Percentiles rank a stretch among this genome's conserved stretches.
Conservation (phyloP, 441 rosid genomes). For the Pelargonium citronellum region DNA sequence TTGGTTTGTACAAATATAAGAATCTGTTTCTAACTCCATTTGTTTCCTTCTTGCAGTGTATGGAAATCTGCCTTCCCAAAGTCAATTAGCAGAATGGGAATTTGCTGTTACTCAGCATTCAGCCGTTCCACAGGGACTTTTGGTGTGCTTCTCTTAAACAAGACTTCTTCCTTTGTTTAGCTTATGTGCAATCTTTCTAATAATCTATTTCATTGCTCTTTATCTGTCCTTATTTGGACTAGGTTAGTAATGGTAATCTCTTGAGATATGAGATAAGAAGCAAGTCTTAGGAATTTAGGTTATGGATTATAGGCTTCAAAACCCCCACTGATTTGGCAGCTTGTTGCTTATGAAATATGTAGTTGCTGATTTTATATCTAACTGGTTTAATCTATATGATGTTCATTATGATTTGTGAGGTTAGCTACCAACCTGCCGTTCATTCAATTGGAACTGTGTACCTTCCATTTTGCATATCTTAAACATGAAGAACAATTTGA, state of each 20-base stretch:
- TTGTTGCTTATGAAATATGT: no score
- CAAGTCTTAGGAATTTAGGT: background rate
- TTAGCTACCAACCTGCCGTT: no score
- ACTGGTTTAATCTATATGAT: no score
- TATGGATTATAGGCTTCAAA: background rate
- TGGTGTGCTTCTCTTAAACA: constrained; percentile 38
- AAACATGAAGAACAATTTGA: background rate
- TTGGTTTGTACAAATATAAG: background rate
- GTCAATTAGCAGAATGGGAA: constrained; percentile 90
- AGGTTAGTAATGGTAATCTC: background rate
- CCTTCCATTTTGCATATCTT: background rate
- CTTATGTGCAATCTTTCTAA: background rate
- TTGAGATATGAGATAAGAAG: background rate
- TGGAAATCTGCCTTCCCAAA: constrained; percentile 76
- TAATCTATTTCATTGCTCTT: background rate
- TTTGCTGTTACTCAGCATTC: constrained; percentile 91
- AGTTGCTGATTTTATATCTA: no score
- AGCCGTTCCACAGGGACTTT: constrained; percentile 87
- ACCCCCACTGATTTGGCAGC: no score
- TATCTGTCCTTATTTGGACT: background rate
- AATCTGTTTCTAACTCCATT: background rate
- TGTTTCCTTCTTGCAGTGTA: constrained; percentile 52
- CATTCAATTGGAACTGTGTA: background rate
- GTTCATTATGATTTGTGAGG: no score
- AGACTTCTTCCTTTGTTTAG: background rate